These are phyloP conservation scores for Blepharisma japonicum DNA, from an alignment of 73 alveolate genomes.

Conservation along the genomic window DNA sequence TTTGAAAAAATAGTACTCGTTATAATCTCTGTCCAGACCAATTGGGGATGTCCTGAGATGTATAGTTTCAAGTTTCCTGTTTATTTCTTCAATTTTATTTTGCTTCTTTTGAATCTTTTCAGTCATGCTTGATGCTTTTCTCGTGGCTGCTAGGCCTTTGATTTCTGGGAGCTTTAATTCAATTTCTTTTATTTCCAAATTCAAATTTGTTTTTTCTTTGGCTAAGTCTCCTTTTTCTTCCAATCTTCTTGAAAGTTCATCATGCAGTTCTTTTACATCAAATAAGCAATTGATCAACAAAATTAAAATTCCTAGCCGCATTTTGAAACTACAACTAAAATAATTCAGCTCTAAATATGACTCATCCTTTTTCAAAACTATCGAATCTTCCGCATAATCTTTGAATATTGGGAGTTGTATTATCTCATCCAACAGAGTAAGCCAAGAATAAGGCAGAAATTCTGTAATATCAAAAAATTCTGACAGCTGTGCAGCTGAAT, in stretches of 20 bases:
- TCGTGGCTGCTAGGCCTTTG: slow-evolving; percentile 39
- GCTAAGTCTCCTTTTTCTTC: slow-evolving; percentile 48
- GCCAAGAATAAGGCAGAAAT: not conserved
- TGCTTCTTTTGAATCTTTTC: slow-evolving; percentile 45
- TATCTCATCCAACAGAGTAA: slow-evolving; percentile 8
- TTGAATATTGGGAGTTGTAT: slow-evolving; percentile 37
- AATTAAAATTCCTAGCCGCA: not conserved
- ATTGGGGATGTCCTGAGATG: slow-evolving; percentile 45
- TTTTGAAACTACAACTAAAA: slow-evolving; percentile 23
- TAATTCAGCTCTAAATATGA: slow-evolving; percentile 7
- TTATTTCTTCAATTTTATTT: slow-evolving; percentile 42
- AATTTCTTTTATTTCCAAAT: slow-evolving; percentile 46
- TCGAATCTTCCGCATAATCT: slow-evolving; percentile 32
- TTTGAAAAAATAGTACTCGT: slow-evolving; percentile 63
- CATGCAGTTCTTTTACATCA: slow-evolving; percentile 43
- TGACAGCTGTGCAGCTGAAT: not conserved
- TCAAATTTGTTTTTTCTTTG: slow-evolving; percentile 48
- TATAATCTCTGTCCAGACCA: slow-evolving; percentile 50
- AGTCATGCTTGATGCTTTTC: slow-evolving; percentile 36
- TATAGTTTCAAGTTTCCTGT: slow-evolving; percentile 41
- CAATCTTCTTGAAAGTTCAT: slow-evolving; percentile 35
- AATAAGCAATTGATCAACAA: slow-evolving; percentile 33
- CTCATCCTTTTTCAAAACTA: slow-evolving; percentile 43
- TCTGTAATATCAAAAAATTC: not conserved
- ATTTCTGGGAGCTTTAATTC: slow-evolving; percentile 40